A percentile compares a stretch with the other conserved stretches of the same genome.
Evolutionary conservation across 306 rosid genomes (phyloP).

Genomic region (Inga oerstediana): DNA sequence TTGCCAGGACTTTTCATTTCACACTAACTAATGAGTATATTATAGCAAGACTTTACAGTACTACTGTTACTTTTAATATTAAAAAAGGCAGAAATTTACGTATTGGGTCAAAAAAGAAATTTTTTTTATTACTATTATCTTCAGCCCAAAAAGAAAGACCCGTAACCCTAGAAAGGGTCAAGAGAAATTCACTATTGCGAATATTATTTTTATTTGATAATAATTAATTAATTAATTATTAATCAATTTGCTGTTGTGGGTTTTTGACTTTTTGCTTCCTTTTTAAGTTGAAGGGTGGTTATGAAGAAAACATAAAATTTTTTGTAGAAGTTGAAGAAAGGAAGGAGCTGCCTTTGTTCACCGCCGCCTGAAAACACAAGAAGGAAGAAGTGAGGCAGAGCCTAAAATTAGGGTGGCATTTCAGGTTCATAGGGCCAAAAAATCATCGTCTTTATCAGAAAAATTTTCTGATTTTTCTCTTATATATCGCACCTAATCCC

Average conservation of each 20-base stretch:
- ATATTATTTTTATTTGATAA: background rate
- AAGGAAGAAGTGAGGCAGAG: background rate
- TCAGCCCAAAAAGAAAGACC: background rate
- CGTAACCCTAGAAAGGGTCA: background rate
- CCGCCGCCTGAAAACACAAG: conserved; percentile 61
- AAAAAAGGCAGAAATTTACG: background rate
- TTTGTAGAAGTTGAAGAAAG: conserved; percentile 26
- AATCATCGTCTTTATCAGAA: conserved; percentile 23
- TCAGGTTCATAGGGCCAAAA: conserved; percentile 35
- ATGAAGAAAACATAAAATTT: no score
- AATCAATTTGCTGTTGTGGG: conserved; percentile 21
- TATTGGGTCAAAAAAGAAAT: background rate
- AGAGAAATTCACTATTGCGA: background rate
- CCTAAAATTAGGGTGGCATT: conserved; percentile 1
- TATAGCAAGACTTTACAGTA: background rate
- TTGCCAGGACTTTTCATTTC: background rate
- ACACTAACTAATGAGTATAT: background rate
- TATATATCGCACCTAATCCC: conserved; percentile 4
- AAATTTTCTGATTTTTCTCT: background rate
- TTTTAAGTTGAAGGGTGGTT: conserved; percentile 41
- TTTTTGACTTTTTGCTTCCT: conserved; percentile 44
- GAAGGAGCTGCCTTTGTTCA: conserved; percentile 34
- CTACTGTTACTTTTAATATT: background rate
- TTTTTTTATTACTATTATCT: background rate
- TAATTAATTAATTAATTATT: background rate